A percentile compares a stretch with the other conserved stretches of the same genome.
Conservation (phyloP, 176 grass and related monocot species). For the Secale cereale region DNA sequence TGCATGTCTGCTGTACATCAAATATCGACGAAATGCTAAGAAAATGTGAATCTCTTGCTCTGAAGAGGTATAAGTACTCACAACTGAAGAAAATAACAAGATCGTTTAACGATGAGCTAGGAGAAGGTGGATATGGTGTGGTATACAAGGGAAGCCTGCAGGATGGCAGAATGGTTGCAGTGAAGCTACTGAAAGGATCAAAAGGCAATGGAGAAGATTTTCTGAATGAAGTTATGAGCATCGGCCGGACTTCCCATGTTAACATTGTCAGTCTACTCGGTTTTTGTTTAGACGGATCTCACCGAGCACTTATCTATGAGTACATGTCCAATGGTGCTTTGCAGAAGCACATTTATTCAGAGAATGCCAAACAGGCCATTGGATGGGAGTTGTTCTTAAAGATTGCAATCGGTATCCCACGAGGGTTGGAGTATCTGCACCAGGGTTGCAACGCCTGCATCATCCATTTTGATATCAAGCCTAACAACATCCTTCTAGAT, state of each 20-base stretch:
- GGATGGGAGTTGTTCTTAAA: slow-evolving; percentile 49
- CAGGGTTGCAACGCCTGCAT: slow-evolving; percentile 48
- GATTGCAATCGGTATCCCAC: slow-evolving; percentile 36
- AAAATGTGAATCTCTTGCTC: slow-evolving; percentile 46
- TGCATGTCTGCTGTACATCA: slow-evolving; percentile 12
- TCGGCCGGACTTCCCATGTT: slow-evolving; percentile 48
- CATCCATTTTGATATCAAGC: slow-evolving; percentile 72
- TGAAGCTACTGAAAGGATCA: slow-evolving; percentile 42
- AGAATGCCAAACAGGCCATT: slow-evolving; percentile 5
- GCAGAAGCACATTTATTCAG: slow-evolving; percentile 45
- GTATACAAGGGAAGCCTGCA: slow-evolving; percentile 47
- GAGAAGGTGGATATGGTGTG: slow-evolving; percentile 55
- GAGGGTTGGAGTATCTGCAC: slow-evolving; percentile 54
- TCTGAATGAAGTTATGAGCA: slow-evolving; percentile 51
- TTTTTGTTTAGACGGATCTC: slow-evolving; percentile 41
- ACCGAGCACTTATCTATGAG: slow-evolving; percentile 50
- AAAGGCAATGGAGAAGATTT: slow-evolving; percentile 47
- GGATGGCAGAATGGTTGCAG: slow-evolving; percentile 34
- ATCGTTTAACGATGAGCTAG: slow-evolving; percentile 46
- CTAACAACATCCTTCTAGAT: slow-evolving; percentile 56
- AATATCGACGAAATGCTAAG: slow-evolving; percentile 30
- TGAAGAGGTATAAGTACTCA: slow-evolving; percentile 44
- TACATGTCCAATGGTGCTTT: slow-evolving; percentile 67
- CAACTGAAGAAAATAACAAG: slow-evolving; percentile 57
- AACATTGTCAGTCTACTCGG: slow-evolving; percentile 53